Percentiles rank a stretch among this genome's conserved stretches.
phyloP scores from a whole-genome alignment of 2,329 filamentous ascomycete species.

The Colletotrichum horii region DNA sequence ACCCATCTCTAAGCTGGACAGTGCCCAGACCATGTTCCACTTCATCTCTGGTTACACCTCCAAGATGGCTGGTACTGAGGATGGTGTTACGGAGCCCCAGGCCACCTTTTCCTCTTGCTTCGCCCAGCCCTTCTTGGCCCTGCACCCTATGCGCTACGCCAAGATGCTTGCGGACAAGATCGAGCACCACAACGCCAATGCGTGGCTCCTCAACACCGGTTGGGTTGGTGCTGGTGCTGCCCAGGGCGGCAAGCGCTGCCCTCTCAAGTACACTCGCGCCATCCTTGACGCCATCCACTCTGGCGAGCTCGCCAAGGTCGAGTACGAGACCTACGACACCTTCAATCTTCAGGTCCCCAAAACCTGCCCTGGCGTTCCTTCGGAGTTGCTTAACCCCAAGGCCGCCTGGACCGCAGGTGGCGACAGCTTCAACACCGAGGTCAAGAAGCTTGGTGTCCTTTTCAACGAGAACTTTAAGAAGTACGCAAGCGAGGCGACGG shows the following conservation, averaged over 20 bases:
- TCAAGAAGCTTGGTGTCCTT: conserved; percentile 85
- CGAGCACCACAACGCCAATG: conserved; percentile 90
- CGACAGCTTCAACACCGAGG: conserved; percentile 84
- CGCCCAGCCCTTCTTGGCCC: conserved; percentile 96
- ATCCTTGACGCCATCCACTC: conserved; percentile 98
- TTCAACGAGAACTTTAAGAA: conserved; percentile 99
- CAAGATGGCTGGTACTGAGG: conserved; percentile 99
- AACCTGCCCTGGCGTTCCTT: conserved; percentile 85
- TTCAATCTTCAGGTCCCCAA: conserved; percentile 99
- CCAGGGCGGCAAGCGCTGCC: conserved; percentile 95
- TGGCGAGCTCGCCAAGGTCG: conserved; percentile 88
- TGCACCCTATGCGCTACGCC: conserved; percentile 99
- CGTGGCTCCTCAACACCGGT: conserved; percentile 98
- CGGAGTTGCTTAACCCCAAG: conserved; percentile 92
- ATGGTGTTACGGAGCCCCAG: conserved; percentile 95
- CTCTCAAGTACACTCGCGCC: conserved; percentile 97
- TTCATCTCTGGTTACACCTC: conserved; percentile 99
- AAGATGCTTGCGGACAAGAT: conserved; percentile 99
- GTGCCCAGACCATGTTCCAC: conserved; percentile 99
- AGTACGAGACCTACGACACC: conserved; percentile 93
- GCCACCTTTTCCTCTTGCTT: conserved; percentile 99
- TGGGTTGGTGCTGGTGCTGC: conserved; percentile 93
- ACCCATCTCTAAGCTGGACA: conserved; percentile 95
- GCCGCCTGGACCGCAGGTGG: conserved; percentile 87
- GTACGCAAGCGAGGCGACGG: conserved; percentile 84